Evolutionary conservation across 192 early-diverging fungal species (phyloP).

Genomic region (Hyaloraphidium curvatum): DNA sequence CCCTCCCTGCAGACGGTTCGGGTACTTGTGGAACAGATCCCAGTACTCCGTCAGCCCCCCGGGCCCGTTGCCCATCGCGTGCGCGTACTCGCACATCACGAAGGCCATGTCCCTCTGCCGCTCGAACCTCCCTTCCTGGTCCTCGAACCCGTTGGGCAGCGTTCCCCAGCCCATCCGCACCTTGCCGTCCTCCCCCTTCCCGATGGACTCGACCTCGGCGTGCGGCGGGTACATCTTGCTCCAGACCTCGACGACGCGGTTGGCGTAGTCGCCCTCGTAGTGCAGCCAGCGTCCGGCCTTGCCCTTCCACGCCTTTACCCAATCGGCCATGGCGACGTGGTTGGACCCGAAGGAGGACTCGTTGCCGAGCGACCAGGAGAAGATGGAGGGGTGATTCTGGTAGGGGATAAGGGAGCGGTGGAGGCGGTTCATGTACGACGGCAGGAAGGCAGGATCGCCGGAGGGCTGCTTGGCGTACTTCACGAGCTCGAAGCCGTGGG

Average conservation of each 20-base stretch:
- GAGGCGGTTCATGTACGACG: background rate
- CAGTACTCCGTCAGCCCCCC: background rate
- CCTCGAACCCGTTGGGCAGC: no score
- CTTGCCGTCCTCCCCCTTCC: background rate
- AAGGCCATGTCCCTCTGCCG: background rate
- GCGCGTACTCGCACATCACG: background rate
- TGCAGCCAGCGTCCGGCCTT: background rate
- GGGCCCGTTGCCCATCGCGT: background rate
- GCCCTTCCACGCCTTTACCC: background rate
- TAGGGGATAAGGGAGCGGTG: background rate
- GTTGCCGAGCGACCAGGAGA: background rate
- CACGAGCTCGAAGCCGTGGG: background rate
- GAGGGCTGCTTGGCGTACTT: background rate
- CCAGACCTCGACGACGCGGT: background rate
- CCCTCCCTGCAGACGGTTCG: background rate
- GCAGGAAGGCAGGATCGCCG: background rate
- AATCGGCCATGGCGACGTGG: background rate
- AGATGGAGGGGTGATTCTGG: background rate
- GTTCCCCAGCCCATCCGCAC: no score
- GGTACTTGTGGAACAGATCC: background rate
- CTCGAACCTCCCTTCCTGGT: no score
- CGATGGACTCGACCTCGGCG: background rate
- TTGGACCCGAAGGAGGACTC: background rate
- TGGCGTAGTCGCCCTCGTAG: background rate
- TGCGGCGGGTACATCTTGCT: conserved; percentile 1